Evolutionary conservation across 768 basidiomycete species (phyloP).

Genomic region (Thelephora aurantiotincta): DNA sequence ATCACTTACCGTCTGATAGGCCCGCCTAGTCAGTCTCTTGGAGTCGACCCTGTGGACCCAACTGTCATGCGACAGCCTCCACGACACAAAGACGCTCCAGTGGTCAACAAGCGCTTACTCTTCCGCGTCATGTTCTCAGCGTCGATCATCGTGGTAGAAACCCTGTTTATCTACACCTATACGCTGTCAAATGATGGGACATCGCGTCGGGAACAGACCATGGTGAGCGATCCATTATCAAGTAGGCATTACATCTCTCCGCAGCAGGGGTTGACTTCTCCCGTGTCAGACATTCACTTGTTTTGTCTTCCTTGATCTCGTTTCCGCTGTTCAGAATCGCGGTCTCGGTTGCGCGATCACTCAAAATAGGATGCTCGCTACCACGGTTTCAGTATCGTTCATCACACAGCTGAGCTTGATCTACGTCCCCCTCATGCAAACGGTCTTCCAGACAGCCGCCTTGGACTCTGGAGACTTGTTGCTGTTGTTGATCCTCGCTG

Average conservation of each 20-base stretch:
- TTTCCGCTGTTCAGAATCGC: conserved; percentile 89
- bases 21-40: conserved; percentile 88
- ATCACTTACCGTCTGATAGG: conserved; percentile 27
- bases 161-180: conserved; percentile 74
- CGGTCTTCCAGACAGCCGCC: conserved; percentile 87
- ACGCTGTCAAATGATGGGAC: conserved; percentile 72
- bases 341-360: conserved; percentile 74
- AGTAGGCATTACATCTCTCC: neutral
- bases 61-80: conserved; percentile 89
- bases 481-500: conserved; percentile 56
- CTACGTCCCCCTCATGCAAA: conserved; percentile 85
- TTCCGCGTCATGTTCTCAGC: conserved; percentile 86
- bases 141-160: conserved; percentile 80
- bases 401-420: conserved; percentile 74
- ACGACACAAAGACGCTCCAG: conserved; percentile 81
- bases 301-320: conserved; percentile 94
- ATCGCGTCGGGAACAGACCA: conserved; percentile 85
- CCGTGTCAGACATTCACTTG: conserved; percentile 78
- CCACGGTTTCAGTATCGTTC: conserved; percentile 80
- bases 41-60: conserved; percentile 91
- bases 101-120: conserved; percentile 63
- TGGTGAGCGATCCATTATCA: conserved; percentile 41
- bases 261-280: conserved; percentile 1
- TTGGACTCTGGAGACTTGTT: conserved; percentile 53
- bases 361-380: conserved; percentile 81